These are phyloP conservation scores for Aspergillus transmontanensis DNA, from an alignment of 2,329 filamentous ascomycete genomes.

Conservation along the genomic window DNA sequence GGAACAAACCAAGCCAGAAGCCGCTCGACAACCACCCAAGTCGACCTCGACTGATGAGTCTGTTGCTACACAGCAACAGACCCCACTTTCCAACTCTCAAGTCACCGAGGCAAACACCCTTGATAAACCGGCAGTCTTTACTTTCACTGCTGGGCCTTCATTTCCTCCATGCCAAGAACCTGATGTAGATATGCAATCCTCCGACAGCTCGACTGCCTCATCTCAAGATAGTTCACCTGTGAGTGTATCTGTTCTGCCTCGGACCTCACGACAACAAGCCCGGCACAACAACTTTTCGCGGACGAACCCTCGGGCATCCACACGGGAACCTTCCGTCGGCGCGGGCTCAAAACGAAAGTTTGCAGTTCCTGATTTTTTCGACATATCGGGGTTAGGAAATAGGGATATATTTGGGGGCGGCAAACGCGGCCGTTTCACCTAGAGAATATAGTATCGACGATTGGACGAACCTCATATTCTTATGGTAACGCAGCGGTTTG, in stretches of 20 bases:
- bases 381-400: conserved; percentile 49
- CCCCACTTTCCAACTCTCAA: conserved; percentile 21
- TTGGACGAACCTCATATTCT: conserved; percentile 36
- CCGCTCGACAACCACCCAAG: conserved; percentile 30
- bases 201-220: conserved; percentile 36
- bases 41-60: conserved; percentile 33
- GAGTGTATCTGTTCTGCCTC: conserved; percentile 47
- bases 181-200: conserved; percentile 48
- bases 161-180: conserved; percentile 40
- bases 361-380: conserved; percentile 52
- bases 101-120: conserved; percentile 27
- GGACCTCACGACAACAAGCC: conserved; percentile 42
- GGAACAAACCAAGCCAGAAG: conserved; percentile 31
- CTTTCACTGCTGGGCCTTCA: conserved; percentile 46
- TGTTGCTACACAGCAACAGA: conserved; percentile 25
- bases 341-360: conserved; percentile 52
- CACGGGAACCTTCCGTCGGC: conserved; percentile 41
- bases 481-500: conserved; percentile 35
- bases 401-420: conserved; percentile 48
- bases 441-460: conserved; percentile 35
- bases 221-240: conserved; percentile 40
- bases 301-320: conserved; percentile 38
- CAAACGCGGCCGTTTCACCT: conserved; percentile 51
- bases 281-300: conserved; percentile 43
- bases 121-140: conserved; percentile 42